Base-by-base conservation (phyloP, 2,329 filamentous ascomycete genomes). In the Fusarium scirpi region DNA sequence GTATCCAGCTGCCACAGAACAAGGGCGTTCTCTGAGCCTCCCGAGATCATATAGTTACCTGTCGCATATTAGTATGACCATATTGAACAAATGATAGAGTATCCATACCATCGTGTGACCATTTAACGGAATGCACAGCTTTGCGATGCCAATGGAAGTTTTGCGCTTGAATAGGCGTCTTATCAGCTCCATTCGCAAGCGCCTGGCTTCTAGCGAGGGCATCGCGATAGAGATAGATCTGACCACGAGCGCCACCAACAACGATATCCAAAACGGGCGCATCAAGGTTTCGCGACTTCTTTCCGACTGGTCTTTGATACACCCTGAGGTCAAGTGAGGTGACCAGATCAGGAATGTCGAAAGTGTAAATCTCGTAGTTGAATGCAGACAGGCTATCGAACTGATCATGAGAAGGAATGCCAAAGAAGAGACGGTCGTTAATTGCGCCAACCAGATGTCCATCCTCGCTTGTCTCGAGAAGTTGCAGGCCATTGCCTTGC, bases 1-100 rank as follows among this genome's bases (percentile, higher is more conserved):
- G 95, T 98, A 72, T 97, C 93, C 61, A 98, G 85, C 80, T 99
- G 96, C 94, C 94, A 98, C 32, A 98, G 84, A 11, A 97, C 93
- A 44, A 99, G 85, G 22, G 94, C 92, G 10, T 94, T 94, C 81
- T 99, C 96, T 24, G 90, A 89, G 32, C 96, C 96, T 76, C 96
- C 96, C 60, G 96, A 98, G 55, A 99, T 91, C 63, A 99, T 82
- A 79, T 99, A 99, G 77, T 97, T 94, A 53, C 93, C 93, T 96
- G 72, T 16, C 11, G 52, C 46, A 49, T 48, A 75, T 83, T 66
- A 83, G 82, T 70, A 66, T 5, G 18, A 24, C 16, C 2, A 32
- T 9, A 41, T 4, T 16, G 18, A 49, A n/a, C 10, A 7, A 12
- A n/a, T 12, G n/a, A 25, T 8, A 4, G 20, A 7, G 25, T 47